phyloP scores from a whole-genome alignment of 176 grass and related monocot genomes.

The Poa annua region DNA sequence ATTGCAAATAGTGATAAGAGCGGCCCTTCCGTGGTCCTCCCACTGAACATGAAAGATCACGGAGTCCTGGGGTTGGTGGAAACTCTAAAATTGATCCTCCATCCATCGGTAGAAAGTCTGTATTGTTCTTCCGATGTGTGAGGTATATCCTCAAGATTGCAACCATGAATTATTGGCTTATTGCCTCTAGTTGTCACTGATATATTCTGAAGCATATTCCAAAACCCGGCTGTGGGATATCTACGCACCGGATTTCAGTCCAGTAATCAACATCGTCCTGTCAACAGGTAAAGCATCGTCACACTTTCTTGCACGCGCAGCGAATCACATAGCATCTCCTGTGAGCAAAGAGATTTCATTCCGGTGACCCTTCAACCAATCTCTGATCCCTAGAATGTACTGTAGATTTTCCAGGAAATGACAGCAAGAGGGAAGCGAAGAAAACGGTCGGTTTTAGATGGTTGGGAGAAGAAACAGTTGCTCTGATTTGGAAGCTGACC shows the following conservation, averaged over 20 bases:
- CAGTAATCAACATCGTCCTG: constrained; percentile 1
- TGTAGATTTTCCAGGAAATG: constrained; percentile 18
- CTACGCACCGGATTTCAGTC: constrained; percentile 10
- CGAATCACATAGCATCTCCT: constrained; percentile 20
- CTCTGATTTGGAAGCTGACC: constrained; percentile 53
- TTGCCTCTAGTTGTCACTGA: neutral
- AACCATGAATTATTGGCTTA: neutral
- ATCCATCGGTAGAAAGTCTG: neutral
- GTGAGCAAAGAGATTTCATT: constrained; percentile 32
- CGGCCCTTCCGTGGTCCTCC: neutral
- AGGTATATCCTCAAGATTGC: neutral
- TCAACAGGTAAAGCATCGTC: constrained; percentile 2
- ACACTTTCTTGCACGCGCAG: neutral
- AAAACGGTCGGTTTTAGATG: constrained; percentile 30
- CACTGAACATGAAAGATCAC: neutral
- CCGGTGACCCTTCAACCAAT: constrained; percentile 30
- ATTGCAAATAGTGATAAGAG: neutral
- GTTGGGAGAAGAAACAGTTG: constrained; percentile 22
- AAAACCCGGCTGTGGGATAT: constrained; percentile 19
- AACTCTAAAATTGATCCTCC: neutral
- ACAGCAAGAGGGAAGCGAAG: neutral
- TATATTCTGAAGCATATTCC: constrained; percentile 43
- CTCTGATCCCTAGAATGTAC: neutral
- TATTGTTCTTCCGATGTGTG: neutral
- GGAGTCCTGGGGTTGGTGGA: neutral